Evolutionary conservation across 208 protist species (phyloP), one percentile per base, ranked within the genome.

Genomic region (Trypanosoma mega): DNA sequence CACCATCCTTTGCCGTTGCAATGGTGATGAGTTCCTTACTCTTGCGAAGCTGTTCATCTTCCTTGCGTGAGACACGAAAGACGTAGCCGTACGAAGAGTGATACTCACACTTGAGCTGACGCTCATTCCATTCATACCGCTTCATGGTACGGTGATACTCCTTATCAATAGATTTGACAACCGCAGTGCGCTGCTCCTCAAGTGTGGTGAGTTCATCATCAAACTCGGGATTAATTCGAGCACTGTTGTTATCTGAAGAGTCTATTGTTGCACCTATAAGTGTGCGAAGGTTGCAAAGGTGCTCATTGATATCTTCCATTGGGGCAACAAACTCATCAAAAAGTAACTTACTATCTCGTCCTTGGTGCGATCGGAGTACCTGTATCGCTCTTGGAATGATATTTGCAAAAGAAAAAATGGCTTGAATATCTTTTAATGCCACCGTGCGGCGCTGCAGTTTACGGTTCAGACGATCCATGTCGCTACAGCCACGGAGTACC

Each of bases 1-100:
- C 85, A 37, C 94, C 94, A 69, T 98, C 94, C 74, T 98, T 98
- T 33, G 87, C 78, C 12, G 96, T 98, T 61, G 79, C 85, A 0
- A 96, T 31, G 3, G 70, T 87, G 8, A 79, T 84, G 36, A 97
- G 83, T 53, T 84, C 67, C 39, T 87, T 78, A 64, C 67, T 90
- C 20, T 66, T 72, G 27, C 94, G 92, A 62, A 98, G 78, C 63
- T 89, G 59, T 2, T 85, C 85, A 53, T 98, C 92, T 57, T 96
- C 87, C 63, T 97, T 97, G 45, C 91, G 87, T 8, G 88, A 82
- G 29, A 97, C 86, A 24, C 90, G 85, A 56, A 97, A 96, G 33
- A 92, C 92, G 74, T 97, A 96, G 12, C 91, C 91, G 57, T 96
- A 88, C 20, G 71, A 80, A 31, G 63, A 29, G 78, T 94, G 90